phyloP scores from a whole-genome alignment of 2,329 filamentous ascomycete species.

The Xylaria digitata region DNA sequence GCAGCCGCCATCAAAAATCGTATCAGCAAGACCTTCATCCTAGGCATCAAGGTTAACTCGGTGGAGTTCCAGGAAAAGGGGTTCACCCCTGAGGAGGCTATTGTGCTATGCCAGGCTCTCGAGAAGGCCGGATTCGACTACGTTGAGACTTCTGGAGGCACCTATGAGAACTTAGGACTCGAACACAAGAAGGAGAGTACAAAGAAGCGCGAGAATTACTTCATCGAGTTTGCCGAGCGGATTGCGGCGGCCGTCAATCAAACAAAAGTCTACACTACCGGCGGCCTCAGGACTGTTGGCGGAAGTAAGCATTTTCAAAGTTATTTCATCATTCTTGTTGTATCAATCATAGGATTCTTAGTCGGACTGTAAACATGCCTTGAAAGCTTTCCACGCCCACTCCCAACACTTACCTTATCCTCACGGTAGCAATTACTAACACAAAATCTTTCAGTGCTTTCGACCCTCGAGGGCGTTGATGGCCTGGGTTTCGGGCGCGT shows the following conservation, averaged over 20 bases:
- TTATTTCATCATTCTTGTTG: not conserved
- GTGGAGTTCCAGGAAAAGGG: constrained; percentile 65
- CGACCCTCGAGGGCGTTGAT: constrained; percentile 63
- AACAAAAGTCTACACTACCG: constrained; percentile 65
- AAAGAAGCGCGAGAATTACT: constrained; percentile 65
- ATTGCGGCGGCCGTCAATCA: constrained; percentile 58
- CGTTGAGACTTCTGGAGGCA: constrained; percentile 69
- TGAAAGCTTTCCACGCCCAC: not conserved
- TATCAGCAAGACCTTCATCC: constrained; percentile 54
- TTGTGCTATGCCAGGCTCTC: constrained; percentile 58
- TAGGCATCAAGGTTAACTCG: constrained; percentile 68
- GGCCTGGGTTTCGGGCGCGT: constrained; percentile 67
- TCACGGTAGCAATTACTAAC: not conserved
- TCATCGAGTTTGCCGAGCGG: constrained; percentile 65
- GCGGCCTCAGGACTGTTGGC: constrained; percentile 62
- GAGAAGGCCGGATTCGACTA: constrained; percentile 64
- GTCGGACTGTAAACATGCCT: not conserved
- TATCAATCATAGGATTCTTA: not conserved
- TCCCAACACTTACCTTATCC: not conserved
- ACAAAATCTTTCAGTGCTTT: constrained; percentile 54
- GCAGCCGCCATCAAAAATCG: constrained; percentile 51
- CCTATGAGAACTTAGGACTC: constrained; percentile 64
- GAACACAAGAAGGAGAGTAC: constrained; percentile 64
- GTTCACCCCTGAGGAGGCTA: constrained; percentile 62
- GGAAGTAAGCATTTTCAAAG: constrained; percentile 50